Conservation (phyloP, 768 basidiomycete species). For the Coprinopsis sp. region DNA sequence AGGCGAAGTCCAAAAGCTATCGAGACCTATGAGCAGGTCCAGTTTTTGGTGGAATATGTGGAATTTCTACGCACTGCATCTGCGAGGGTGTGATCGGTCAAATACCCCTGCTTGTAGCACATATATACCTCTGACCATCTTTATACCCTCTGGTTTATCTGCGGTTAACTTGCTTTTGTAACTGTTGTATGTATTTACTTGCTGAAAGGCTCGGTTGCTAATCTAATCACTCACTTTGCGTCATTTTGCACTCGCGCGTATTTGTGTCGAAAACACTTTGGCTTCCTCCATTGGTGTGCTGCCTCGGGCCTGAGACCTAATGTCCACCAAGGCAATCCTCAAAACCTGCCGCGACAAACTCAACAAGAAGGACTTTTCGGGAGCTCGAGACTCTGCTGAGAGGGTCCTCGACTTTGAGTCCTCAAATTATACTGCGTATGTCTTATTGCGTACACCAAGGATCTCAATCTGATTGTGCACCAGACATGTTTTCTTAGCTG, state of each 20-base stretch:
- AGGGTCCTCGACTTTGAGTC: constrained; percentile 72
- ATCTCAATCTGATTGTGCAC: neutral
- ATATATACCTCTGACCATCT: no score
- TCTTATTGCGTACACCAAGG: constrained; percentile 12
- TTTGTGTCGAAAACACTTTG: no score
- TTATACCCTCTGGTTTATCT: constrained; percentile 1
- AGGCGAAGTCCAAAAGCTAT: constrained; percentile 86
- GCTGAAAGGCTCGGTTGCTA: no score
- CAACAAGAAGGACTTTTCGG: constrained; percentile 66
- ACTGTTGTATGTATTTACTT: neutral
- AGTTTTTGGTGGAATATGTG: constrained; percentile 74
- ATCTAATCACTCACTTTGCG: no score
- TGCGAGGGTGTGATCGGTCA: no score
- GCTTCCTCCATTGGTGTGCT: no score
- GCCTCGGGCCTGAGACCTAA: no score
- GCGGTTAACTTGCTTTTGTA: neutral
- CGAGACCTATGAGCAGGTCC: constrained; percentile 91
- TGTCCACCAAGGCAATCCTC: constrained; percentile 29
- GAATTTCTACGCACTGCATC: constrained; percentile 41
- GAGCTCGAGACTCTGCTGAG: constrained; percentile 61
- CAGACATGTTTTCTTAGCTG: constrained; percentile 83
- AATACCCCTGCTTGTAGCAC: no score
- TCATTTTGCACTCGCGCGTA: no score
- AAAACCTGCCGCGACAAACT: constrained; percentile 77
- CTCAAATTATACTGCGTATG: constrained; percentile 85